Conservation (phyloP, 768 basidiomycete genomes). For the Leccinum boreale region DNA sequence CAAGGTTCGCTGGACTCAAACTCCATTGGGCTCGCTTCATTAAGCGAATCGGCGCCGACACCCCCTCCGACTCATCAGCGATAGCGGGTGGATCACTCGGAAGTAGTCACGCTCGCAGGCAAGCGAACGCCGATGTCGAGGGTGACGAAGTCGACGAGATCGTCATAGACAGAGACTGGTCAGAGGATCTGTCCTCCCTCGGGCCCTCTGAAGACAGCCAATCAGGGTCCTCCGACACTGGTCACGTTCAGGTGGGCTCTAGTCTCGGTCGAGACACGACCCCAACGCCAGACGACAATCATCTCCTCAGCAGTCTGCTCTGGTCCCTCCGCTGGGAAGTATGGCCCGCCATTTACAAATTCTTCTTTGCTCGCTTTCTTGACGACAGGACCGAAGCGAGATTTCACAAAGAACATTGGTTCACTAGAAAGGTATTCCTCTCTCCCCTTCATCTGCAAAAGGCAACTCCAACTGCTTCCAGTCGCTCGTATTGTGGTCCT, state of each 20-base stretch:
- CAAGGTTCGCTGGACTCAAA: constrained; percentile 37
- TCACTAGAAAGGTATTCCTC: constrained; percentile 49
- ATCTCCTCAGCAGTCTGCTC: constrained; percentile 30
- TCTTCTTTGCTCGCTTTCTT: constrained; percentile 60
- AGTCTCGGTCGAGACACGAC: constrained; percentile 38
- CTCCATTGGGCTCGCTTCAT: constrained; percentile 51
- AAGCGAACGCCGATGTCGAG: constrained; percentile 30
- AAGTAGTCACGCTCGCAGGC: constrained; percentile 31
- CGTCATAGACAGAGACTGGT: constrained; percentile 72
- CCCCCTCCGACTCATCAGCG: constrained; percentile 53
- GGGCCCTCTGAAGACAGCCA: constrained; percentile 49
- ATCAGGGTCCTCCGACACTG: constrained; percentile 47
- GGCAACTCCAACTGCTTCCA: constrained; percentile 16
- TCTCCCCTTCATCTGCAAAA: background rate
- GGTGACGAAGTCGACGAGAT: constrained; percentile 61
- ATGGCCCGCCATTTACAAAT: constrained; percentile 52
- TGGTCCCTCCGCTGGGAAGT: constrained; percentile 54
- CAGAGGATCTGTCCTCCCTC: constrained; percentile 51
- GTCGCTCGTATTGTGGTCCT: constrained; percentile 59
- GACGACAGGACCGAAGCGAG: constrained; percentile 54
- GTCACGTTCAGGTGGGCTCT: constrained; percentile 33
- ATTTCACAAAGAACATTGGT: constrained; percentile 69
- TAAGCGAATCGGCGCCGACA: constrained; percentile 53
- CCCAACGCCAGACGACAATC: constrained; percentile 34
- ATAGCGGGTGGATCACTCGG: constrained; percentile 48